These are phyloP conservation scores for Chenopodium suecicum DNA, from an alignment of 148 eudicot species.

Conservation along the genomic window DNA sequence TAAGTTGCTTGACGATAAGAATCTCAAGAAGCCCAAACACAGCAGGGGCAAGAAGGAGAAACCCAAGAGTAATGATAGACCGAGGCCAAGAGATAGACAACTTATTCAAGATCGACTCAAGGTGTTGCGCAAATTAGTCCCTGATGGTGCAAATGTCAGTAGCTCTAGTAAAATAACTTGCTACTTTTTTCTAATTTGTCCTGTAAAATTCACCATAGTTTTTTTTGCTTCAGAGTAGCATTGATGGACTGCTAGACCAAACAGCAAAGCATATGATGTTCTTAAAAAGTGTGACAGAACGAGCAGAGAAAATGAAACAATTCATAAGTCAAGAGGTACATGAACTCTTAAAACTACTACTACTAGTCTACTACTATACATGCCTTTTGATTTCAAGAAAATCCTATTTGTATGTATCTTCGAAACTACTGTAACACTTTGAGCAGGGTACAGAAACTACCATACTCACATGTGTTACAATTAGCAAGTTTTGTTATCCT, in stretches of 20 bases:
- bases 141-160: conserved; percentile 61
- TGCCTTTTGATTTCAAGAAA: no score
- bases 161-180: no score
- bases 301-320: conserved; percentile 61
- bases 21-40: conserved; percentile 25
- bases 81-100: conserved; percentile 83
- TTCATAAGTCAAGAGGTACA: conserved; percentile 44
- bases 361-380: no score
- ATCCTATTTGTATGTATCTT: not conserved
- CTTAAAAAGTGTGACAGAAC: conserved; percentile 56
- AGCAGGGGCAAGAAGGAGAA: conserved; percentile 37
- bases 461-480: conserved; percentile 15
- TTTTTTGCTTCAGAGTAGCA: conserved; percentile 61
- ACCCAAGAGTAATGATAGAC: conserved; percentile 39
- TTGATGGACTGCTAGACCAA: conserved; percentile 75
- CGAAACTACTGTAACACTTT: conserved; percentile 15
- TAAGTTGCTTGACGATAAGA: conserved; percentile 24
- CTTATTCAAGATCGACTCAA: conserved; percentile 77
- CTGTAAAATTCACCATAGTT: no score
- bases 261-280: conserved; percentile 80
- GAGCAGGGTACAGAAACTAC: conserved; percentile 21
- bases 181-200: no score
- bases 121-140: conserved; percentile 72
- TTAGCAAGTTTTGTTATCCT: conserved; percentile 12
- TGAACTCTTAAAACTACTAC: not conserved